These are phyloP conservation scores for Borealophlyctis nickersoniae DNA, from an alignment of 192 early-diverging fungal species.

Conservation along the genomic window DNA sequence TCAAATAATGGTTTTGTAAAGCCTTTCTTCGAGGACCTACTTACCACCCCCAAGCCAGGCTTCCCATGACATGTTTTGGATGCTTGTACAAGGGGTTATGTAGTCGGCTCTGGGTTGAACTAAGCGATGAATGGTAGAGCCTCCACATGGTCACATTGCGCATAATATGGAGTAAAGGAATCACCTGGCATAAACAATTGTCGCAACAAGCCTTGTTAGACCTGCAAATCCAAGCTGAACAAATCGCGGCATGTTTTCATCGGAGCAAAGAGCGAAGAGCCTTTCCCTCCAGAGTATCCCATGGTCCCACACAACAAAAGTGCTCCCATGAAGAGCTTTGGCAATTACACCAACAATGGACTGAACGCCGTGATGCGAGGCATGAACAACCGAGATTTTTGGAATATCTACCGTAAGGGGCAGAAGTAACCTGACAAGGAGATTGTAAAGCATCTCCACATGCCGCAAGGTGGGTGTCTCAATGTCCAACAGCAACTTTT, in stretches of 20 bases:
- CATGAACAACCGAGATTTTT: slow-evolving; percentile 35
- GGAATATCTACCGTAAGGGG: slow-evolving; percentile 34
- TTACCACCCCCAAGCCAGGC: slow-evolving; percentile 38
- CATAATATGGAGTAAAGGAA: neutral
- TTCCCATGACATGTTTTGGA: slow-evolving; percentile 43
- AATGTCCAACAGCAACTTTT: slow-evolving; percentile 21
- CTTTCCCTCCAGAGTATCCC: slow-evolving; percentile 50
- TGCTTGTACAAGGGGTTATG: slow-evolving; percentile 44
- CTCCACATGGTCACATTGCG: neutral
- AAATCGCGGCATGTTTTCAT: slow-evolving; percentile 41
- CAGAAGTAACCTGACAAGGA: slow-evolving; percentile 35
- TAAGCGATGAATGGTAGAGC: neutral
- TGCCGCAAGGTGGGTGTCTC: slow-evolving; percentile 44
- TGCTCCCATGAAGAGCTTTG: slow-evolving; percentile 32
- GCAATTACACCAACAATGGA: slow-evolving; percentile 46
- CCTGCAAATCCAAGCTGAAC: slow-evolving; percentile 41
- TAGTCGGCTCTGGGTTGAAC: slow-evolving; percentile 25
- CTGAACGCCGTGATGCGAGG: slow-evolving; percentile 47
- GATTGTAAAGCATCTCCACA: slow-evolving; percentile 37
- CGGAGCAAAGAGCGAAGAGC: slow-evolving; percentile 40
- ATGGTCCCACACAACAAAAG: slow-evolving; percentile 42
- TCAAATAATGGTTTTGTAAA: no score
- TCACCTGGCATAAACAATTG: slow-evolving; percentile 34
- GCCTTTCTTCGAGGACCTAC: no score
- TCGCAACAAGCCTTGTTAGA: slow-evolving; percentile 35